Evolutionary conservation across 306 rosid species (phyloP), one percentile per base, ranked within the genome.

Genomic region (Trifolium dubium): DNA sequence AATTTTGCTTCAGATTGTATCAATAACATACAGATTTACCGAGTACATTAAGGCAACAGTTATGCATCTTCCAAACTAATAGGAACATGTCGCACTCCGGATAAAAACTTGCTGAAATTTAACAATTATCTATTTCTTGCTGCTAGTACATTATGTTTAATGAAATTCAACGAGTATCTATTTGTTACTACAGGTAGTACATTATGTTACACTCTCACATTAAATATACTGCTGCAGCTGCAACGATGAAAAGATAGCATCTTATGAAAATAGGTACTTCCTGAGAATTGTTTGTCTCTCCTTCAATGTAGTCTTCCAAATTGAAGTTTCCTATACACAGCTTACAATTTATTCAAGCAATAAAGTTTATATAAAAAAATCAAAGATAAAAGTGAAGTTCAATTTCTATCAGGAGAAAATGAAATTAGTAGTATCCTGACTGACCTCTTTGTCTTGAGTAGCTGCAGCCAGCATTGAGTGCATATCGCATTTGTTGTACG

Each of bases 391-490:
- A 61, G n/a, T 37, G 23, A 67, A 18, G 61, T 58, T 73, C 11
- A 56, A 56, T 56, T 28, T 5, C 15, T 10, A 6, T 28, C 10
- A 4, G 15, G 2, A 6, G 40, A 12, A 30, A 59, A 59, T 14
- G 13, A 59, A 59, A 30, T 59, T 12, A 56, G 37, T 2, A 28
- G 15, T 6, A 15, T 41, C 4, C 60, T 78, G 1, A 91, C 94
- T 23, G 5, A 90, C 93, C 97, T 89, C 84, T 67, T 73, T 79
- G 85, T 67, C 60, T 61, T 30, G 85, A 53, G 70, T 75, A 72
- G 79, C 84, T 87, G 85, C 97, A 91, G 63, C 90, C 92, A 49
- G 74, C 83, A 69, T 70, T 79, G 3, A 91, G 73, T 14, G 86
- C 86, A 41, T 77, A 80, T 83, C 92, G 83, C 23, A 91, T 76